Percentiles rank a stretch among this genome's conserved stretches.
phyloP scores from a whole-genome alignment of 345 rosid species.

The Brassica incana region DNA sequence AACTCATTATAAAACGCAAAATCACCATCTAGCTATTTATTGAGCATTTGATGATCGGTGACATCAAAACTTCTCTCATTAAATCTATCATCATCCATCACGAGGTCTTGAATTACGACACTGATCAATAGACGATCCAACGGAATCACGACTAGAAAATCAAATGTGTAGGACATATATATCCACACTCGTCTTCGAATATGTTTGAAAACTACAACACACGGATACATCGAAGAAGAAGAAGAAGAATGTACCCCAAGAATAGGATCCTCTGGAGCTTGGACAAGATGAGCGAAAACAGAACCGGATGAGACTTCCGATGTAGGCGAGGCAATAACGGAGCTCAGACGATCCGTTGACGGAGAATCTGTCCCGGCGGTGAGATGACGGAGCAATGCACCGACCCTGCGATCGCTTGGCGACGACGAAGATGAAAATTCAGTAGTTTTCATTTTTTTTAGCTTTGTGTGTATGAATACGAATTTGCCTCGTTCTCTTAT shows the following conservation, averaged over 20 bases:
- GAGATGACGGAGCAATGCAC: conserved; percentile 51
- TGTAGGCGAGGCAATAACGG: conserved; percentile 46
- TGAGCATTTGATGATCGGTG: too few relatives aligned
- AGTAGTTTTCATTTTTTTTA: conserved; percentile 15
- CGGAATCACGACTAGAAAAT: too few relatives aligned
- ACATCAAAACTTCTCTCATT: too few relatives aligned
- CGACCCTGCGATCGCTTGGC: conserved; percentile 49
- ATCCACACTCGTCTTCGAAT: neutral
- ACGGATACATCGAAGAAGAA: neutral
- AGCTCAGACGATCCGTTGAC: conserved; percentile 11
- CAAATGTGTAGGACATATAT: too few relatives aligned
- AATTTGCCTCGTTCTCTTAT: neutral
- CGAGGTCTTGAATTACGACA: too few relatives aligned
- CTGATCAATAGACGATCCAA: too few relatives aligned
- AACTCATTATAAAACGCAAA: too few relatives aligned
- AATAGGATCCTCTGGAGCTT: conserved; percentile 87
- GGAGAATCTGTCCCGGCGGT: neutral
- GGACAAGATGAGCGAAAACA: conserved; percentile 70
- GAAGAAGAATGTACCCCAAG: conserved; percentile 55
- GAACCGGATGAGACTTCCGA: conserved; percentile 47
- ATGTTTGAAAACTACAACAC: neutral
- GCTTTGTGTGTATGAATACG: neutral
- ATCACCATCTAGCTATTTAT: too few relatives aligned
- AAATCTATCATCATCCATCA: too few relatives aligned
- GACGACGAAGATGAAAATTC: conserved; percentile 35